A percentile compares a stretch with the other conserved stretches of the same genome.
These are phyloP conservation scores for Fraxinus americana DNA, from an alignment of 257 asterid species.

Conservation along the genomic window DNA sequence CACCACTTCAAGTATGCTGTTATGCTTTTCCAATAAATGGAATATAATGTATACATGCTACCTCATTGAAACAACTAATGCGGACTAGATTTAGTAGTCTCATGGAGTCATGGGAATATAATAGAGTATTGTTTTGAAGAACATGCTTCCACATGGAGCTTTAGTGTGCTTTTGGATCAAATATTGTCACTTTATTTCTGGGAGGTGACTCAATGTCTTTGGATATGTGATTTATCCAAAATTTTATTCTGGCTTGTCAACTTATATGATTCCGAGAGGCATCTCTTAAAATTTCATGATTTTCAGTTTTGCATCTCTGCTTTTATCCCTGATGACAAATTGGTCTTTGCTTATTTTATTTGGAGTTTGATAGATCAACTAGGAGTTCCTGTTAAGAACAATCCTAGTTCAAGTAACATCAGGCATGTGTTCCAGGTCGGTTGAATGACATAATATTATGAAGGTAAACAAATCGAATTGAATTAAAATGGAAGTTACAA, in stretches of 20 bases:
- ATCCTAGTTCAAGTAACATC: not conserved
- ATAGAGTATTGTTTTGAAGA: slow-evolving; percentile 1
- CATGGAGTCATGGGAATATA: not conserved
- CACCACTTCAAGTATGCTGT: not conserved
- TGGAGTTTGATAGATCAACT: not conserved
- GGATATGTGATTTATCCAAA: not conserved
- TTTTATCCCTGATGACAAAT: not conserved
- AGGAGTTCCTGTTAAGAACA: not conserved
- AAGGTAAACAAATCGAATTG: not conserved
- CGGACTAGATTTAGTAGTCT: not conserved
- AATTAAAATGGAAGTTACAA: not conserved
- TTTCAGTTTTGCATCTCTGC: not conserved
- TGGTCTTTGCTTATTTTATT: not conserved
- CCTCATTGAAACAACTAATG: slow-evolving; percentile 5
- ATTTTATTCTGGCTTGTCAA: slow-evolving; percentile 12
- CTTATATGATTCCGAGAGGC: not conserved
- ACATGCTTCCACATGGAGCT: not conserved
- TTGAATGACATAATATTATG: not conserved
- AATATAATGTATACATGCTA: not conserved
- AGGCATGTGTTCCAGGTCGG: not conserved
- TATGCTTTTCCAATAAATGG: not conserved
- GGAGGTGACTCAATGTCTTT: not conserved
- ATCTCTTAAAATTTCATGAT: not conserved
- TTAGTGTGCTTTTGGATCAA: not conserved
- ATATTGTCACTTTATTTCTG: not conserved